Percentiles rank a stretch among this genome's conserved stretches.
Conservation (phyloP, 331 rosid species). For the Pyracantha coccinea region DNA sequence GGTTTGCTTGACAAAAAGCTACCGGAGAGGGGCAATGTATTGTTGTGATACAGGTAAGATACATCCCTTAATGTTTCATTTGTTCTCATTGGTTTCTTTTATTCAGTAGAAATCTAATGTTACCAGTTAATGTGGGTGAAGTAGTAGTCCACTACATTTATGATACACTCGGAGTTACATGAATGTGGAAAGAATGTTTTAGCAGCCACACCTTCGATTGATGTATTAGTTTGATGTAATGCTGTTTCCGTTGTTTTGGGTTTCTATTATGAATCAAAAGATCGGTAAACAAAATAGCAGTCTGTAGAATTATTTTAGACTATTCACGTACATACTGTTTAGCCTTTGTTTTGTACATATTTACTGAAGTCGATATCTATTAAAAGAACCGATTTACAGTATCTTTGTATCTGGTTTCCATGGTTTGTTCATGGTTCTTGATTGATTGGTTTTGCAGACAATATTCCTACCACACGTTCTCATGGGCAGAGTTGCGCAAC, state of each 20-base stretch:
- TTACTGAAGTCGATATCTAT: not conserved
- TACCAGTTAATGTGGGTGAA: not conserved
- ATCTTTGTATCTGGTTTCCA: too few relatives aligned
- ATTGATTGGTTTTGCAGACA: too few relatives aligned
- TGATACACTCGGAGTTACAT: not conserved
- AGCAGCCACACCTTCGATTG: not conserved
- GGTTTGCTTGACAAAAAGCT: slow-evolving; percentile 55
- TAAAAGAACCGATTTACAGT: not conserved
- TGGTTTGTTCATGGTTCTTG: too few relatives aligned
- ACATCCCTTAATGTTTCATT: not conserved
- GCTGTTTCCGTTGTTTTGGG: too few relatives aligned
- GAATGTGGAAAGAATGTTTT: not conserved
- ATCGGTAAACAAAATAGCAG: not conserved
- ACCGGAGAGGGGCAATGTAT: slow-evolving; percentile 30
- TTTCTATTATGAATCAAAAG: not conserved
- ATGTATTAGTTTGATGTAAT: not conserved
- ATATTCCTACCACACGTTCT: too few relatives aligned
- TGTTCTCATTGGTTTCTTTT: not conserved
- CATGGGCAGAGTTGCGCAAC: too few relatives aligned
- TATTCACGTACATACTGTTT: not conserved
- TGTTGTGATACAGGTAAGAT: slow-evolving; percentile 61
- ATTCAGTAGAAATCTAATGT: not conserved
- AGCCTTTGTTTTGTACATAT: not conserved
- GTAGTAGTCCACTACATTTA: not conserved
- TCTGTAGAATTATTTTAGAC: not conserved